phyloP scores from a whole-genome alignment of 108 stramenopile species.

The Nitzschia putrida region DNA sequence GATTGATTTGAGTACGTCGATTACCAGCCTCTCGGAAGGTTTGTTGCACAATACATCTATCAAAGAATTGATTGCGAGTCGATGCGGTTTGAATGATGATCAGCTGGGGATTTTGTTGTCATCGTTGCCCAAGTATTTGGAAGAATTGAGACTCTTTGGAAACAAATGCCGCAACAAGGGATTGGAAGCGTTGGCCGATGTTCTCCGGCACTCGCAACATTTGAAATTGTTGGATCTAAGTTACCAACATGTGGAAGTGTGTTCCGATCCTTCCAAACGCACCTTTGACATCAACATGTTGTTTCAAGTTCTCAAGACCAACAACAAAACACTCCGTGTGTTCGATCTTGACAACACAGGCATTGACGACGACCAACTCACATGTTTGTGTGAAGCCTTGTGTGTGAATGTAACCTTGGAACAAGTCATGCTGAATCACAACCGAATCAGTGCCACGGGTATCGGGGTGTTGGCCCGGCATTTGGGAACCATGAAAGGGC shows the following conservation, averaged over 20 bases:
- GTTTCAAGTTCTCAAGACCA: slow-evolving; percentile 1
- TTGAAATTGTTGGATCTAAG: slow-evolving; percentile 32
- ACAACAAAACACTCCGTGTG: slow-evolving; percentile 19
- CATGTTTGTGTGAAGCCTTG: slow-evolving; percentile 20
- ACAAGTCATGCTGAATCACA: slow-evolving; percentile 43
- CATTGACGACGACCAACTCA: slow-evolving; percentile 30
- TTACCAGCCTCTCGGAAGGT: slow-evolving; percentile 8
- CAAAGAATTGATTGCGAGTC: slow-evolving; percentile 24
- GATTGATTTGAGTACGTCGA: slow-evolving; percentile 30
- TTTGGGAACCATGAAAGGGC: slow-evolving; percentile 37
- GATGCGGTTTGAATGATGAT: slow-evolving; percentile 38
- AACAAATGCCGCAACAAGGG: slow-evolving; percentile 42
- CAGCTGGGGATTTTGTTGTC: slow-evolving; percentile 18
- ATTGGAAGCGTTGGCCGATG: slow-evolving; percentile 15
- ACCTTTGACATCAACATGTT: slow-evolving; percentile 30
- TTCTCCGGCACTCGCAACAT: slow-evolving; percentile 3
- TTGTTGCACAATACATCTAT: slow-evolving; percentile 24
- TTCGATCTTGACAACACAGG: slow-evolving; percentile 38
- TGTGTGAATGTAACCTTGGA: slow-evolving; percentile 36
- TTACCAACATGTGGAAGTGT: slow-evolving; percentile 31
- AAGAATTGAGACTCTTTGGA: slow-evolving; percentile 38
- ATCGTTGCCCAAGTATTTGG: slow-evolving; percentile 19
- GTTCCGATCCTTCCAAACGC: neutral
- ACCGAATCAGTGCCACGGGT: slow-evolving; percentile 31
- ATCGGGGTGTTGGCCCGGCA: slow-evolving; percentile 16